These are phyloP conservation scores for Sclerospora graminicola DNA, from an alignment of 352 stramenopile genomes.

Conservation along the genomic window DNA sequence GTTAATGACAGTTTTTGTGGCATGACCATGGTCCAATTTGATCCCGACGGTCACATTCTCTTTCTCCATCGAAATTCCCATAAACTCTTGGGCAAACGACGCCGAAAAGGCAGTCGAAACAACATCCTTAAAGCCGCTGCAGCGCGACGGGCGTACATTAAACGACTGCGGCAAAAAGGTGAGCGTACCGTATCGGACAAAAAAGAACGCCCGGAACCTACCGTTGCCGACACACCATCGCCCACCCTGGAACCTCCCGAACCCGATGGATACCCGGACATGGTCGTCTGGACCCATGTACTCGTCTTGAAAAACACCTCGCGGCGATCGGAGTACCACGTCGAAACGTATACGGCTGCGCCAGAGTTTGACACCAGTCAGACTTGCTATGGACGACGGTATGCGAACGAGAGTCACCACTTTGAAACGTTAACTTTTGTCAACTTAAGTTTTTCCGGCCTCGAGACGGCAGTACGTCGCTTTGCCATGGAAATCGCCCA, in stretches of 20 bases:
- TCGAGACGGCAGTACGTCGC: too few species aligned
- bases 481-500: too few species aligned
- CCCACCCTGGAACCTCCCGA: background rate
- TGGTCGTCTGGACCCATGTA: slow-evolving; percentile 51
- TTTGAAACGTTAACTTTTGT: slow-evolving; percentile 26
- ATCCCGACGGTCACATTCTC: slow-evolving; percentile 20
- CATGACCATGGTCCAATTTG: slow-evolving; percentile 26
- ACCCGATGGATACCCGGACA: slow-evolving; percentile 8
- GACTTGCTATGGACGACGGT: slow-evolving; percentile 37
- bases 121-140: too few species aligned
- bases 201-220: too few species aligned
- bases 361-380: slow-evolving; percentile 27
- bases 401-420: slow-evolving; percentile 19
- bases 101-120: background rate
- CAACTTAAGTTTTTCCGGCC: background rate
- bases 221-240: too few species aligned
- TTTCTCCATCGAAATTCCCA: slow-evolving; percentile 41
- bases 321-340: slow-evolving; percentile 23
- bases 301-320: slow-evolving; percentile 31
- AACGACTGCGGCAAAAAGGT: too few species aligned
- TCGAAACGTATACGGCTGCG: slow-evolving; percentile 22
- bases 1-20: slow-evolving; percentile 29
- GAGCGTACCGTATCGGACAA: too few species aligned
- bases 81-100: slow-evolving; percentile 20
- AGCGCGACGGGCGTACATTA: background rate